phyloP scores from a whole-genome alignment of 148 eudicot genomes.

The Arctostaphylos glauca region DNA sequence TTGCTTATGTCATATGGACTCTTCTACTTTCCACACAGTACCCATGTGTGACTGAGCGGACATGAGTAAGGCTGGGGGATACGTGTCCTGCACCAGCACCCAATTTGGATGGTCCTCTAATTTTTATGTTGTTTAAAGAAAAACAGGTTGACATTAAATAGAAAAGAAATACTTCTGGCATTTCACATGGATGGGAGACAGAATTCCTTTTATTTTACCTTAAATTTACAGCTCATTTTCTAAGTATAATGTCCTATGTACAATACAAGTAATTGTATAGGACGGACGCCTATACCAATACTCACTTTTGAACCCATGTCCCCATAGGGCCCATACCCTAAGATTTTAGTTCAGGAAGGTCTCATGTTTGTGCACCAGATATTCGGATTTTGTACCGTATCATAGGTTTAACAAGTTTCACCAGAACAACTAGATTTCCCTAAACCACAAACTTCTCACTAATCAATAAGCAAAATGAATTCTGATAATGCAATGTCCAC shows the following conservation, averaged over 20 bases:
- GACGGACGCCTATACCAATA: not conserved
- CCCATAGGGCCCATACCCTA: not conserved
- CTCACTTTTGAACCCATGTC: not conserved
- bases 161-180: not conserved
- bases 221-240: not conserved
- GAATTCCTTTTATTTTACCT: not conserved
- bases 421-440: not conserved
- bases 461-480: not conserved
- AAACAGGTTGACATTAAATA: not conserved
- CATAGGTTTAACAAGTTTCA: not conserved
- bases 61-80: not conserved
- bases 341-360: not conserved
- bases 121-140: not conserved
- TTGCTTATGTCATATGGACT: not conserved
- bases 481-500: not conserved
- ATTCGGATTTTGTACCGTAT: not conserved
- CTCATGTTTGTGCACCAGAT: not conserved
- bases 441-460: not conserved
- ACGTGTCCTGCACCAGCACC: not conserved
- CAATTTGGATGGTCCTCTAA: not conserved
- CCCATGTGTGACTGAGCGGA: not conserved
- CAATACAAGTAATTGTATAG: not conserved
- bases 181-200: not conserved
- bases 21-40: not conserved
- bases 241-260: not conserved